These are phyloP conservation scores for Myriosclerotinia duriaeana DNA, from an alignment of 2,329 filamentous ascomycete species.

Conservation along the genomic window DNA sequence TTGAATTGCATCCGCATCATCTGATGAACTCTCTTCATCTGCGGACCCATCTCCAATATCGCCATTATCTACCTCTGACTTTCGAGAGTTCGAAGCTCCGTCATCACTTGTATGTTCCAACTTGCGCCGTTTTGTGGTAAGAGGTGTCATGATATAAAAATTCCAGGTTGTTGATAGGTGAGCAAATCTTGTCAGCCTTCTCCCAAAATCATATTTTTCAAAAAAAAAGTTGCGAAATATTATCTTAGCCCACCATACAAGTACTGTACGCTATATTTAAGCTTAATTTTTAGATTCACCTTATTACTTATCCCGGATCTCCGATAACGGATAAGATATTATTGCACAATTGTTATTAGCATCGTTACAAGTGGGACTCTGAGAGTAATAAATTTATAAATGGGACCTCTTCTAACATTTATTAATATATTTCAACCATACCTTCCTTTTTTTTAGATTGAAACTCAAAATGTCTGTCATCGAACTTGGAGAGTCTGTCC, in stretches of 20 bases:
- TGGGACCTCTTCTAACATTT: background rate
- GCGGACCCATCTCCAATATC: constrained; percentile 18
- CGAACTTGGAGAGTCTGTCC: constrained; percentile 41
- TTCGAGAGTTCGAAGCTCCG: constrained; percentile 4
- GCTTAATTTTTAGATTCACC: constrained; percentile 18
- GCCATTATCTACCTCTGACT: constrained; percentile 20
- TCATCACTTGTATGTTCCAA: constrained; percentile 32
- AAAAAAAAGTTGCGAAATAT: constrained; percentile 21
- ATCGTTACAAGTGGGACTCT: background rate
- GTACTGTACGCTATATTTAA: constrained; percentile 24
- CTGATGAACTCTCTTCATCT: constrained; percentile 19
- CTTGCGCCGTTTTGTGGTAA: constrained; percentile 41
- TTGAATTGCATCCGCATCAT: constrained; percentile 31
- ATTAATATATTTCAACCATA: constrained; percentile 9
- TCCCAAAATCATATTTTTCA: constrained; percentile 22
- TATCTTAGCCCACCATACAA: constrained; percentile 7
- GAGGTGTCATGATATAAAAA: constrained; percentile 29
- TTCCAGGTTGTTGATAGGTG: constrained; percentile 7
- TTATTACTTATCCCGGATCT: constrained; percentile 12
- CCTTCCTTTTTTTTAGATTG: background rate
- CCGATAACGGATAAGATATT: constrained; percentile 27
- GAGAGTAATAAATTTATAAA: background rate
- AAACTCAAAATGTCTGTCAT: constrained; percentile 38
- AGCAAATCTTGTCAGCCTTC: constrained; percentile 3
- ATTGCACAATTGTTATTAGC: constrained; percentile 3